Base-by-base conservation (phyloP, 2,329 filamentous ascomycete species). In the Pyrenophora seminiperda region DNA sequence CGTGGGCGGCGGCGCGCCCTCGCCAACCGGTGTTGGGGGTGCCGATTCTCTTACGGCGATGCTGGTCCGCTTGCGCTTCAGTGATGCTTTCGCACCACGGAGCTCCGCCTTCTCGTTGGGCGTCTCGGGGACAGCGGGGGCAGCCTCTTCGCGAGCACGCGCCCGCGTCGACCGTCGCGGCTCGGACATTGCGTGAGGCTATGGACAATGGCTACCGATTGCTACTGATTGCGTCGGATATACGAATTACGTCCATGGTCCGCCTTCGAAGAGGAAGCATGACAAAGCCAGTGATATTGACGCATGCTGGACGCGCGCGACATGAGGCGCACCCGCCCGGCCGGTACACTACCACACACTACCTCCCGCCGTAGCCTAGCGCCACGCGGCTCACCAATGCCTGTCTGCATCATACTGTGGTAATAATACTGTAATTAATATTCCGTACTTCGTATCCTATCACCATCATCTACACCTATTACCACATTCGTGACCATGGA, bases 151-250 rank as follows among this genome's bases (percentile, higher is more conserved):
- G 22, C 68, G 66, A n/a, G 65, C 66, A 37, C 69, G 69, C 41
- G 69, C 58, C 51, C 70, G 61, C 41, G 68, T 71, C 32, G 70
- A 72, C 45, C 70, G 65, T 54, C 70, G 65, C 32, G 68, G 69
- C 59, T 72, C 70, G 50, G 68, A 63, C 70, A 72, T 72, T 40
- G 49, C 20, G 50, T 17, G 50, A 19, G 14, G 30, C n/a, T 19
- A 37, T 14, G 14, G 29, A 22, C 19, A 5, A n/a, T 37, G 15
- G 47, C 11, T 32, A 33, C 50, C 37, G 41, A 39, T n/a, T n/a
- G n/a, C n/a, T n/a, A n/a, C n/a, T 40, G 20, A 15, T 14, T 15
- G 33, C 14, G 14, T 17, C 18, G 7, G n/a, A 7, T 24, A 39
- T 18, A 7, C 24, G 37, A 45, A 32, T 20, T 46, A 36, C 42